These are phyloP conservation scores for Yamagishiella unicocca DNA, from an alignment of 139 green algal genomes.

Conservation along the genomic window DNA sequence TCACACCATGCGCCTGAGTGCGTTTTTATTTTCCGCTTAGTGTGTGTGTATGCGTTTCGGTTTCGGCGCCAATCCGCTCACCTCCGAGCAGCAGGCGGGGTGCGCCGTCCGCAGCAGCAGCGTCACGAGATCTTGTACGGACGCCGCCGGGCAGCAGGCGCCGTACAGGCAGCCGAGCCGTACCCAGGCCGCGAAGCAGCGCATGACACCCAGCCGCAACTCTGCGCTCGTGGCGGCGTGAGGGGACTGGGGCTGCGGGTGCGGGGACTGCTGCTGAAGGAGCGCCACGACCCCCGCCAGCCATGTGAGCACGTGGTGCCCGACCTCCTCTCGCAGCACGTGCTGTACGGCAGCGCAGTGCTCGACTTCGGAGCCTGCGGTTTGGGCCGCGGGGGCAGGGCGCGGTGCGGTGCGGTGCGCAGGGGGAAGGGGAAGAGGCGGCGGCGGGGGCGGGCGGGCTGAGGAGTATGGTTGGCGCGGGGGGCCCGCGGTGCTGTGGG, in stretches of 20 bases:
- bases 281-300: neutral
- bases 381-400: neutral
- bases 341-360: neutral
- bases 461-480: too few species aligned
- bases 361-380: slow-evolving; percentile 12
- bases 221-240: neutral
- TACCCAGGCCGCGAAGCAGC: slow-evolving; percentile 46
- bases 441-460: too few species aligned
- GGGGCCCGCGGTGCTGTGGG: too few species aligned
- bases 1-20: too few species aligned
- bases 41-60: too few species aligned
- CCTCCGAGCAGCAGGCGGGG: too few species aligned
- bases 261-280: neutral
- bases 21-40: too few species aligned
- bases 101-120: slow-evolving; percentile 1
- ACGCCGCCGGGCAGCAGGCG: neutral
- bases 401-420: too few species aligned
- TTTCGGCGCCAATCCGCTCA: too few species aligned
- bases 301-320: slow-evolving; percentile 12
- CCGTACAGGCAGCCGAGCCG: slow-evolving; percentile 47
- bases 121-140: neutral
- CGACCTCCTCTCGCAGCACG: slow-evolving; percentile 23
- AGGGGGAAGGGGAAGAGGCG: neutral
- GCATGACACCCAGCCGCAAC: neutral
- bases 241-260: too few species aligned